These are phyloP conservation scores for Cytospora leucostoma DNA, from an alignment of 2,329 filamentous ascomycete species.

Conservation along the genomic window DNA sequence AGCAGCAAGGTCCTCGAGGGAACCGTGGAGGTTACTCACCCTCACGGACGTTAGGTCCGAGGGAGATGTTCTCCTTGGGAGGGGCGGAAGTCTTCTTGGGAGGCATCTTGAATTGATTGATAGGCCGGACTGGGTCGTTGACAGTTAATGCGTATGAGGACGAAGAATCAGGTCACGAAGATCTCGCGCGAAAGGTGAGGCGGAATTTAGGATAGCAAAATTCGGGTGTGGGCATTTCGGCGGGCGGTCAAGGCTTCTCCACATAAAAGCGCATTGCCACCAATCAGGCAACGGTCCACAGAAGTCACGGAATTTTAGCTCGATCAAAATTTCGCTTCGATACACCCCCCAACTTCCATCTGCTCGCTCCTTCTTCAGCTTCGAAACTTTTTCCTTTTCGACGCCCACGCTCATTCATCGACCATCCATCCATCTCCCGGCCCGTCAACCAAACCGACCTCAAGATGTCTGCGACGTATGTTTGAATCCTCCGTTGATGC, in stretches of 20 bases:
- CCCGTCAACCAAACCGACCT: slow-evolving; percentile 37
- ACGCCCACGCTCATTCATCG: slow-evolving; percentile 29
- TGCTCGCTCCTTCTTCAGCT: slow-evolving; percentile 13
- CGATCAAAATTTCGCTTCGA: slow-evolving; percentile 27
- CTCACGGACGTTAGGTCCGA: slow-evolving; percentile 95
- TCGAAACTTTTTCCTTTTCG: slow-evolving; percentile 24
- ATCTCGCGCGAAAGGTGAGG: slow-evolving; percentile 5
- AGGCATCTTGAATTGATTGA: slow-evolving; percentile 68
- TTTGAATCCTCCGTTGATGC: slow-evolving; percentile 32
- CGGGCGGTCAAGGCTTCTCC: slow-evolving; percentile 31
- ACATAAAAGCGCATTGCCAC: neutral
- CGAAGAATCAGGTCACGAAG: slow-evolving; percentile 11
- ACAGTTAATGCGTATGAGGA: slow-evolving; percentile 27
- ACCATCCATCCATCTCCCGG: slow-evolving; percentile 34
- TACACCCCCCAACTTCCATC: neutral
- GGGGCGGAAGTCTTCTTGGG: slow-evolving; percentile 87
- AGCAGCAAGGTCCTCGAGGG: slow-evolving; percentile 3
- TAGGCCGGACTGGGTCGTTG: slow-evolving; percentile 30
- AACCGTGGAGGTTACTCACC: slow-evolving; percentile 59
- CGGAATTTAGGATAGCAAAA: slow-evolving; percentile 15
- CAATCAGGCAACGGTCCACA: slow-evolving; percentile 21
- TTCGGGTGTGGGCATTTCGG: slow-evolving; percentile 11
- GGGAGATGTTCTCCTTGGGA: slow-evolving; percentile 95
- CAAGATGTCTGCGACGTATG: slow-evolving; percentile 33
- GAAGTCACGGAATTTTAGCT: slow-evolving; percentile 7